Base-by-base conservation (phyloP, 2,329 filamentous ascomycete genomes). In the Thielaviopsis euricoi region DNA sequence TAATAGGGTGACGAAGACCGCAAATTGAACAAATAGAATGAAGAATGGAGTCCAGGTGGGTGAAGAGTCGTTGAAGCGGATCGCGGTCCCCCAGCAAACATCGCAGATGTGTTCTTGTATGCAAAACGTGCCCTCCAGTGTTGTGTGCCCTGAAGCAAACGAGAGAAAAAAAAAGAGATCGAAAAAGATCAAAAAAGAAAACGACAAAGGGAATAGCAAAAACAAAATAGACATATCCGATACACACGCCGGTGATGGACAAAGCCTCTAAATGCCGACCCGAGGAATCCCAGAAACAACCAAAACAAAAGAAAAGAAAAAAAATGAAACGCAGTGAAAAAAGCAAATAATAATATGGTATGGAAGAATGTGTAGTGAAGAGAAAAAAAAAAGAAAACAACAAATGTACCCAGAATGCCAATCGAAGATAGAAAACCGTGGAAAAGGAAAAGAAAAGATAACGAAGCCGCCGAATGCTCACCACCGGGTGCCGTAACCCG, bases 371-470 rank as follows among this genome's bases (percentile, higher is more conserved):
- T 48, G 43, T 48, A 59, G 60, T 64, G 62, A 57, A 55, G 56
- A 60, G 64, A 64, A 66, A 55, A 40, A 64, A 66, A 55, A 37
- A 7, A 54, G 13, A 62, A 57, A 61, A 43, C 58, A 60, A 61
- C 63, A 62, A 59, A 56, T 57, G 53, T 61, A 59, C 52, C 26
- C 52, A 57, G 21, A 43, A 54, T 48, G 43, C 43, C 43, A 58
- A 25, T 62, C 56, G 19, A 15, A 22, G 53, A 56, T 26, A 58
- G n/a, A 51, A 46, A 51, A 46, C 15, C 37, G 22, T 43, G 26
- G 19, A 54, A 26, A 53, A 29, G 12, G 26, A 17, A 22, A 13
- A 22, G 33, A 9, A 51, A 29, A 25, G 37, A 56, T 22, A 56
- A 51, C 22, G 25, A 49, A 46, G 43, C 46, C 29, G 43, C 19